Percentiles rank a stretch among this genome's conserved stretches.
Conservation (phyloP, 805 yeast genomes). For the Nakazawaea ishiwadae region DNA sequence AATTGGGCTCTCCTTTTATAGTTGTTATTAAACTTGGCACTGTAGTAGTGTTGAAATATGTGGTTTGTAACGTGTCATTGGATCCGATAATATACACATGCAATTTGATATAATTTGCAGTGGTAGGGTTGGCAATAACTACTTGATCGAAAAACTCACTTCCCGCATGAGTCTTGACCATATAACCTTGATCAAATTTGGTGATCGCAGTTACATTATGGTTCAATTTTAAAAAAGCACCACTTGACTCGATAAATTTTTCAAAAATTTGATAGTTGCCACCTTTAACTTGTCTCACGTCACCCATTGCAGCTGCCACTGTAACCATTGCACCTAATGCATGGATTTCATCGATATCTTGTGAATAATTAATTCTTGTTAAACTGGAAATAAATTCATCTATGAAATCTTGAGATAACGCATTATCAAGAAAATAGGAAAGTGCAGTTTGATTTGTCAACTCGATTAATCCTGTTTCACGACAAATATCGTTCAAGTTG, state of each 20-base stretch:
- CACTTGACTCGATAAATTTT: conserved; percentile 29
- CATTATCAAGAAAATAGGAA: conserved; percentile 17
- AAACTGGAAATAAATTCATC: conserved; percentile 32
- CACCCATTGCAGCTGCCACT: conserved; percentile 26
- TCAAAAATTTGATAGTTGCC: conserved; percentile 43
- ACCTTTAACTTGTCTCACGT: conserved; percentile 31
- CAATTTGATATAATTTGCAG: conserved; percentile 32
- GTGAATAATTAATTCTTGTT: conserved; percentile 41
- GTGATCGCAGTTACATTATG: conserved; percentile 24
- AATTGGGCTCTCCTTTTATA: conserved; percentile 16
- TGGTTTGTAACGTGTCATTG: no score
- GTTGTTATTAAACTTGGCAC: conserved; percentile 16
- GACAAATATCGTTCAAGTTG: conserved; percentile 27
- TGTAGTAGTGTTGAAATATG: conserved; percentile 13
- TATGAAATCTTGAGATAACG: conserved; percentile 10
- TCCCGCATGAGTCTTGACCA: conserved; percentile 4
- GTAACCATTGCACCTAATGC: conserved; percentile 36
- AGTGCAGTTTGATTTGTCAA: conserved; percentile 21
- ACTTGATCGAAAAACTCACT: conserved; percentile 29
- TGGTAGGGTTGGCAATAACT: conserved; percentile 42
- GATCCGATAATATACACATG: conserved; percentile 33
- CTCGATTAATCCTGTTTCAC: conserved; percentile 22
- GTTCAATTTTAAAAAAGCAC: conserved; percentile 27
- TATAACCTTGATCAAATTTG: conserved; percentile 4
- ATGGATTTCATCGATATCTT: conserved; percentile 35